Evolutionary conservation across 495 filamentous ascomycete genomes (phyloP).

Genomic region (Copromyces sp.): DNA sequence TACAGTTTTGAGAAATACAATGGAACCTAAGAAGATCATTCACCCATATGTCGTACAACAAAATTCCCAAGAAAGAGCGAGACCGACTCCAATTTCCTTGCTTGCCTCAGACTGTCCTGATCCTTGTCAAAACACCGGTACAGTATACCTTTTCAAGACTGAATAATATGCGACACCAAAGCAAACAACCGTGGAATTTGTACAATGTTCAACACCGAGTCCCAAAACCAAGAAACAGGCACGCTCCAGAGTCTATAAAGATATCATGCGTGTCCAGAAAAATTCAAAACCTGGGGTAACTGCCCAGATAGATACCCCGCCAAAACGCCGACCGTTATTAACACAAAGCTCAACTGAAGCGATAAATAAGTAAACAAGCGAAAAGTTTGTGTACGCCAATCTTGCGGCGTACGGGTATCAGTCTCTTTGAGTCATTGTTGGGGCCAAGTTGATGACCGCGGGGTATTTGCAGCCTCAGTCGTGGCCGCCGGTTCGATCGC

Average conservation of each 20-base stretch:
- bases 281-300: background rate
- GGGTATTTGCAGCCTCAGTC: background rate
- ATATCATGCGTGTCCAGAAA: background rate
- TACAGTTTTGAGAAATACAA: background rate
- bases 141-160: background rate
- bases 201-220: background rate
- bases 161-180: background rate
- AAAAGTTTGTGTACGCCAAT: background rate
- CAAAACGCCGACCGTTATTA: background rate
- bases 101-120: background rate
- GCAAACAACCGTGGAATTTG: background rate
- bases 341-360: background rate
- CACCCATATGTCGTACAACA: background rate
- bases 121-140: background rate
- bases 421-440: background rate
- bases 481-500: background rate
- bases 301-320: background rate
- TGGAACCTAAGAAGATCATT: background rate
- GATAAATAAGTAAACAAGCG: background rate
- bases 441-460: background rate
- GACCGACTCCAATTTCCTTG: background rate
- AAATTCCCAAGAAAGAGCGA: background rate
- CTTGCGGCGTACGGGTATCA: background rate
- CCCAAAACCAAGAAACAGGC: background rate
- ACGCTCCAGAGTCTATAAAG: background rate